Evolutionary conservation across 2,329 filamentous ascomycete species (phyloP).

Genomic region (Fusarium phyllophilum): DNA sequence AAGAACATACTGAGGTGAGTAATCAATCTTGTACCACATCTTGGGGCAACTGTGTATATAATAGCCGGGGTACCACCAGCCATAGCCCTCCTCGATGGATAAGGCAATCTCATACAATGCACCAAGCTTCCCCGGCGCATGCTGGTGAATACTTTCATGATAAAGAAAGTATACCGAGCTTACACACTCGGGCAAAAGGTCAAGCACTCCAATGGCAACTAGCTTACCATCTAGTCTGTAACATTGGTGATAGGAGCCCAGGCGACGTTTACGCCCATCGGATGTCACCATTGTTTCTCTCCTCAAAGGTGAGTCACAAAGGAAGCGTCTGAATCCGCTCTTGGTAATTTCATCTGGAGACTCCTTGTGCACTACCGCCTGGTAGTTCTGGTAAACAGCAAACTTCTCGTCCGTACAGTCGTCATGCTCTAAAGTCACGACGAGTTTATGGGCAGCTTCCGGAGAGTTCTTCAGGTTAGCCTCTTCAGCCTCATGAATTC

Average conservation of each 20-base stretch:
- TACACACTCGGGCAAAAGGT: constrained; percentile 79
- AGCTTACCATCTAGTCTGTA: constrained; percentile 81
- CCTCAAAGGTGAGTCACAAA: constrained; percentile 76
- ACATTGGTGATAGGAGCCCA: constrained; percentile 85
- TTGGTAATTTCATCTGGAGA: constrained; percentile 66
- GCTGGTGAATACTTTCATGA: constrained; percentile 76
- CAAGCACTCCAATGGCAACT: constrained; percentile 80
- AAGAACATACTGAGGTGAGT: constrained; percentile 77
- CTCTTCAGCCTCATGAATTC: constrained; percentile 76
- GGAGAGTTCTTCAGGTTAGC: constrained; percentile 65
- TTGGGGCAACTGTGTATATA: constrained; percentile 85
- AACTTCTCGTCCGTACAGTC: constrained; percentile 82
- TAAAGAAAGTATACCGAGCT: constrained; percentile 89
- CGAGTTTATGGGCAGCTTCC: constrained; percentile 73
- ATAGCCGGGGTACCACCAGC: constrained; percentile 83
- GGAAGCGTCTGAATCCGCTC: constrained; percentile 74
- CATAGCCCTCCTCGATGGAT: constrained; percentile 74
- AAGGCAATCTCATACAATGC: constrained; percentile 78
- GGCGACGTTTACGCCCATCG: constrained; percentile 62
- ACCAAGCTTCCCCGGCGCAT: constrained; percentile 78
- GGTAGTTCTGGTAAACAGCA: constrained; percentile 77
- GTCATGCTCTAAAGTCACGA: constrained; percentile 76
- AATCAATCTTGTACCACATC: constrained; percentile 88
- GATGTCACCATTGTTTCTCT: constrained; percentile 55
- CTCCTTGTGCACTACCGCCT: constrained; percentile 77